Evolutionary conservation across 495 filamentous ascomycete genomes (phyloP).

Genomic region (Aspergillus nanangensis): DNA sequence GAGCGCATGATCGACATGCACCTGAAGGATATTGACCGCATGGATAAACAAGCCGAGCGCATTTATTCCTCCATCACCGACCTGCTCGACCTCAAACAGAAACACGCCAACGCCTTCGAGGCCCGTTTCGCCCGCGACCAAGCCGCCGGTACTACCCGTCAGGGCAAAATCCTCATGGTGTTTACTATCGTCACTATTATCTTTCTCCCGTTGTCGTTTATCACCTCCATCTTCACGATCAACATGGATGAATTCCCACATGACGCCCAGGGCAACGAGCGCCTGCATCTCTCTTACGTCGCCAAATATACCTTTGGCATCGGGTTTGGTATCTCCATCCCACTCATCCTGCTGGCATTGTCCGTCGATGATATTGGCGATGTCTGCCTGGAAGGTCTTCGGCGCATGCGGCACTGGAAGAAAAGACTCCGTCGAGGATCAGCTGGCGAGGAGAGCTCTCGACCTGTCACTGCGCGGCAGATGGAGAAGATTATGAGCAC

Average conservation of each 20-base stretch:
- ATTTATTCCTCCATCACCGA: constrained; percentile 62
- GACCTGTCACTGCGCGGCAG: constrained; percentile 13
- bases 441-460: neutral
- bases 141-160: constrained; percentile 58
- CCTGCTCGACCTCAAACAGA: constrained; percentile 58
- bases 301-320: constrained; percentile 63
- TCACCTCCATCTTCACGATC: constrained; percentile 63
- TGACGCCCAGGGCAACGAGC: constrained; percentile 16
- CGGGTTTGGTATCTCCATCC: constrained; percentile 61
- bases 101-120: constrained; percentile 68
- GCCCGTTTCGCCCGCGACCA: constrained; percentile 66
- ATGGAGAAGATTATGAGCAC: constrained; percentile 31
- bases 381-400: constrained; percentile 24
- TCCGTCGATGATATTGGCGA: constrained; percentile 52
- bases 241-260: constrained; percentile 53
- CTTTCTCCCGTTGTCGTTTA: constrained; percentile 65
- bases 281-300: constrained; percentile 52
- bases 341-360: constrained; percentile 55
- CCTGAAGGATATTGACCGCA: constrained; percentile 59
- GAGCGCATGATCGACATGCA: constrained; percentile 57
- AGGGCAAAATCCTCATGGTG: constrained; percentile 70
- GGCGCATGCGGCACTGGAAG: constrained; percentile 24
- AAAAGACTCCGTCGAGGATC: constrained; percentile 2
- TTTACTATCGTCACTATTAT: constrained; percentile 71
- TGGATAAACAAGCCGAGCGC: constrained; percentile 63